Conservation (phyloP, 306 rosid genomes). For the Herpetospermum pedunculosum region DNA sequence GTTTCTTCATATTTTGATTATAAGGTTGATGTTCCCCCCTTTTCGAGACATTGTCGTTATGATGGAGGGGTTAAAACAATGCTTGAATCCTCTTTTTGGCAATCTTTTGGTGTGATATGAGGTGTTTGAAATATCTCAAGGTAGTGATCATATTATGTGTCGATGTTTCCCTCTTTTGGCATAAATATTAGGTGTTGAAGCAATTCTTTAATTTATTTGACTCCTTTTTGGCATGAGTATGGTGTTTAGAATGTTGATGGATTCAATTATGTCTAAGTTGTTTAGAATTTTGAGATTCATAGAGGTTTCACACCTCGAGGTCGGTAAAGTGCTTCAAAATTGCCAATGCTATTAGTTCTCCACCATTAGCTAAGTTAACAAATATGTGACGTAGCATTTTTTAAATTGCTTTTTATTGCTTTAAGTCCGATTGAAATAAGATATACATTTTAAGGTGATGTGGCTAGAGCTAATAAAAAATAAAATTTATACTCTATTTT, state of each 20-base stretch:
- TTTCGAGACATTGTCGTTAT: not conserved
- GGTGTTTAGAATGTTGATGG: not conserved
- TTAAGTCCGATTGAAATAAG: not conserved
- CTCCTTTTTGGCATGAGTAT: not conserved
- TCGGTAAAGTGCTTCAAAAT: not conserved
- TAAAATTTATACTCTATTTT: not conserved
- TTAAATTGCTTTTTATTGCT: not conserved
- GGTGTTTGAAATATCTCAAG: not conserved
- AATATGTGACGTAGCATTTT: not conserved
- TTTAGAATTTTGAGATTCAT: not conserved
- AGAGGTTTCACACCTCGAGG: not conserved
- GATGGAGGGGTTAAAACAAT: not conserved
- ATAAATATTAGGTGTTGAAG: no score
- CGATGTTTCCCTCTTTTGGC: not conserved
- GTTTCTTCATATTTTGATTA: not conserved
- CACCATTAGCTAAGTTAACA: not conserved
- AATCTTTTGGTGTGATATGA: not conserved
- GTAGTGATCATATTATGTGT: not conserved
- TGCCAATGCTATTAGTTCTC: not conserved
- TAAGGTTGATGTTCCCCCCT: not conserved
- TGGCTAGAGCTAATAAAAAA: not conserved
- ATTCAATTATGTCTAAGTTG: not conserved
- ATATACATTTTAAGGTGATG: not conserved
- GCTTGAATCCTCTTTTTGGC: not conserved
- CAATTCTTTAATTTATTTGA: no score